These are phyloP conservation scores for Yarrowia deformans DNA, from an alignment of 805 yeast species.

Conservation along the genomic window DNA sequence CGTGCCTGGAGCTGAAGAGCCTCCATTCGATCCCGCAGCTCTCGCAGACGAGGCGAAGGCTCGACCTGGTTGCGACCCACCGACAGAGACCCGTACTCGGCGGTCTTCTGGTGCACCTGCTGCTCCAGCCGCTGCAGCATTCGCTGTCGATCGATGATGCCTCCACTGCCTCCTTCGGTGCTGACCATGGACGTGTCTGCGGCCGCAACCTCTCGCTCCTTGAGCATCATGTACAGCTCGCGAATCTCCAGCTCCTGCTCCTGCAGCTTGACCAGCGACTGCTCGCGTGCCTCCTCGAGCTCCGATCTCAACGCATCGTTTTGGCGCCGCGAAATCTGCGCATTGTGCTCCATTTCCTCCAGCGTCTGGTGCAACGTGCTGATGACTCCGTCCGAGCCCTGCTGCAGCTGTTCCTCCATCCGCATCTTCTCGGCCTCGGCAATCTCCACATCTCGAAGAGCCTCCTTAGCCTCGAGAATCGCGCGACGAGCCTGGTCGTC, in stretches of 20 bases:
- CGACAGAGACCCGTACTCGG: slow-evolving; percentile 48
- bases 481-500: slow-evolving; percentile 88
- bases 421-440: slow-evolving; percentile 67
- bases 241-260: slow-evolving; percentile 64
- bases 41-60: slow-evolving; percentile 77
- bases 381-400: slow-evolving; percentile 80
- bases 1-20: slow-evolving; percentile 83
- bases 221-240: slow-evolving; percentile 62
- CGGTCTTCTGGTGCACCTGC: slow-evolving; percentile 50
- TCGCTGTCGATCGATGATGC: slow-evolving; percentile 49
- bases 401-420: slow-evolving; percentile 66
- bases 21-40: slow-evolving; percentile 83
- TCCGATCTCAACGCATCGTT: slow-evolving; percentile 67
- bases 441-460: slow-evolving; percentile 61
- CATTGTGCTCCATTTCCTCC: slow-evolving; percentile 65
- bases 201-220: slow-evolving; percentile 53
- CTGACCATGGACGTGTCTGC: slow-evolving; percentile 36
- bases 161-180: slow-evolving; percentile 40
- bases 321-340: slow-evolving; percentile 65
- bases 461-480: slow-evolving; percentile 60
- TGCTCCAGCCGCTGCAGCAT: slow-evolving; percentile 49
- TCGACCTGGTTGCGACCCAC: slow-evolving; percentile 57
- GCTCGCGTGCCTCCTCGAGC: slow-evolving; percentile 59
- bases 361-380: slow-evolving; percentile 66
- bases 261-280: slow-evolving; percentile 48